Evolutionary conservation across 2,329 filamentous ascomycete genomes (phyloP).

Genomic region (Dactylellina haptotyla): DNA sequence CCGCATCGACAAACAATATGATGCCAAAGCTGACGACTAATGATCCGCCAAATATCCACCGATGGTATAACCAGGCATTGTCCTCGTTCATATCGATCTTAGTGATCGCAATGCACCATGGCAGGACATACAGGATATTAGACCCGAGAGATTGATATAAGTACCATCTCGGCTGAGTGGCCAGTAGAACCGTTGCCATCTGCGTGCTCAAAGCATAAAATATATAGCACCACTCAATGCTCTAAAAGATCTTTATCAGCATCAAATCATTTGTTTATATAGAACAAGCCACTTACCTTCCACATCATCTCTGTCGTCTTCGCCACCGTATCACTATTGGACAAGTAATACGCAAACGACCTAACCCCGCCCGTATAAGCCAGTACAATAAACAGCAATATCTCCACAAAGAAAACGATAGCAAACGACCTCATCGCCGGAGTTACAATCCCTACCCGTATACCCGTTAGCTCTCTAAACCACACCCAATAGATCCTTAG

Average conservation of each 20-base stretch:
- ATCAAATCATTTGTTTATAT: not conserved
- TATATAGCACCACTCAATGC: slow-evolving; percentile 74
- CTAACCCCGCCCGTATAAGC: slow-evolving; percentile 68
- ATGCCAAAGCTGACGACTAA: slow-evolving; percentile 74
- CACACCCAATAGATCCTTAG: not conserved
- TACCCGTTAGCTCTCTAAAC: not conserved
- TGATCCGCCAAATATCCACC: slow-evolving; percentile 74
- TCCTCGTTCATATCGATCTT: slow-evolving; percentile 64
- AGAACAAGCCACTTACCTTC: slow-evolving; percentile 59
- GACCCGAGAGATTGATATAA: slow-evolving; percentile 73
- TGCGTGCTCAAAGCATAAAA: slow-evolving; percentile 75
- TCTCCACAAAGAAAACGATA: slow-evolving; percentile 70
- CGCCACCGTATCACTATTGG: slow-evolving; percentile 68
- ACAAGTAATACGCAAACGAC: slow-evolving; percentile 72
- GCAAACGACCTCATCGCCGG: slow-evolving; percentile 68
- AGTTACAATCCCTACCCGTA: slow-evolving; percentile 62
- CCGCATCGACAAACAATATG: slow-evolving; percentile 65
- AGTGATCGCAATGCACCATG: slow-evolving; percentile 74
- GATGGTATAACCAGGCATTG: slow-evolving; percentile 75
- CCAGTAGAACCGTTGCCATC: slow-evolving; percentile 72
- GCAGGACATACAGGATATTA: slow-evolving; percentile 75
- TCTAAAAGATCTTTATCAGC: slow-evolving; percentile 58
- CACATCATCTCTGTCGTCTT: slow-evolving; percentile 74
- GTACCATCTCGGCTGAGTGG: slow-evolving; percentile 74
- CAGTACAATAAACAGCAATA: slow-evolving; percentile 72